Evolutionary conservation across 306 rosid genomes (phyloP).

Genomic region (Potentilla sterilis): DNA sequence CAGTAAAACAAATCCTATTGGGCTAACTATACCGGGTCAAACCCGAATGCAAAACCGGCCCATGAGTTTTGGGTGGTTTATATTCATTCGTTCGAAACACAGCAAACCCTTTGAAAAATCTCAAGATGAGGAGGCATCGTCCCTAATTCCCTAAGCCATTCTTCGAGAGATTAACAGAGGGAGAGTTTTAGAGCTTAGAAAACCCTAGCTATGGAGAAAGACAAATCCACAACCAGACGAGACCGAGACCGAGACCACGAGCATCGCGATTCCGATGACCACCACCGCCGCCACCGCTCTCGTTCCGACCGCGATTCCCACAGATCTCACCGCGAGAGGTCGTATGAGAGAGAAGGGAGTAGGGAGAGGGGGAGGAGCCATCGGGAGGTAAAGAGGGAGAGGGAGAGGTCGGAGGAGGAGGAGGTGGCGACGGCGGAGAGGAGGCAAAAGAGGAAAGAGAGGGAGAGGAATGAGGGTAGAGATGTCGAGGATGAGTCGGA

Average conservation of each 20-base stretch:
- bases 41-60: no score
- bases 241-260: constrained; percentile 23
- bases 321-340: constrained; percentile 52
- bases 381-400: constrained; percentile 33
- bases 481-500: constrained; percentile 37
- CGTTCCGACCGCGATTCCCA: constrained; percentile 56
- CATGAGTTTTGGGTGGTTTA: no score
- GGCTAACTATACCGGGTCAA: no score
- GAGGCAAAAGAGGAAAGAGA: constrained; percentile 73
- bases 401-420: constrained; percentile 22
- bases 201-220: constrained; percentile 55
- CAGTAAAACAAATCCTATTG: background rate
- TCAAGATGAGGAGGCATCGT: no score
- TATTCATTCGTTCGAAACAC: no score
- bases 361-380: constrained; percentile 42
- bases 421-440: constrained; percentile 37
- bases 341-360: constrained; percentile 51
- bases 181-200: no score
- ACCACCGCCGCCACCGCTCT: constrained; percentile 41
- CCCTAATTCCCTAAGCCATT: no score
- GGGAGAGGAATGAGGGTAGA: constrained; percentile 57
- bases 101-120: no score
- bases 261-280: constrained; percentile 39
- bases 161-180: no score
- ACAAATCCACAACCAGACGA: constrained; percentile 46